These are phyloP conservation scores for Reutealis trisperma DNA, from an alignment of 345 rosid genomes.

Conservation along the genomic window DNA sequence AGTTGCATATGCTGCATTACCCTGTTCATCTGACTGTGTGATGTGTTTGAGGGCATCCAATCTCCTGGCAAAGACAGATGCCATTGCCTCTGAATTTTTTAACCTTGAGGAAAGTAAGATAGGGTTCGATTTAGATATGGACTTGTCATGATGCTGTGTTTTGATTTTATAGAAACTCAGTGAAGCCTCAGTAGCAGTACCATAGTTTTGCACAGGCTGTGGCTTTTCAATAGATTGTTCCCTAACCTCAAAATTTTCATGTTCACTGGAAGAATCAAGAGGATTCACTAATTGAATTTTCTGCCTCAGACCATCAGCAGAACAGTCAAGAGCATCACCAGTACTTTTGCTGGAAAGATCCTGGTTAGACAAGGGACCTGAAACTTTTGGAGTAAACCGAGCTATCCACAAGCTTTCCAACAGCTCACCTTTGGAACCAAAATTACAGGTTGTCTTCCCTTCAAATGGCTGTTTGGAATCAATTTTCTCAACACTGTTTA, in stretches of 20 bases:
- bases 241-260: constrained; percentile 21
- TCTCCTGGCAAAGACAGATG: constrained; percentile 67
- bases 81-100: constrained; percentile 60
- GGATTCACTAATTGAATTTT: constrained; percentile 21
- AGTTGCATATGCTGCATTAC: constrained; percentile 31
- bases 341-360: constrained; percentile 19
- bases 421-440: constrained; percentile 44
- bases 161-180: constrained; percentile 32
- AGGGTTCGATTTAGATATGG: constrained; percentile 25
- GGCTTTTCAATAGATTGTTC: constrained; percentile 23
- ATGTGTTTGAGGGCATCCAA: constrained; percentile 71
- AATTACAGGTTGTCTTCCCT: constrained; percentile 32
- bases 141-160: constrained; percentile 35
- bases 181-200: constrained; percentile 31
- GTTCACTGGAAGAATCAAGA: constrained; percentile 18
- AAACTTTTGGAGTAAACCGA: constrained; percentile 56
- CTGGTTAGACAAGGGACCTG: constrained; percentile 27
- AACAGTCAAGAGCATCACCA: constrained; percentile 28
- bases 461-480: constrained; percentile 35
- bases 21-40: constrained; percentile 35
- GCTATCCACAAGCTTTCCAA: constrained; percentile 73
- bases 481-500: constrained; percentile 21
- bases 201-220: constrained; percentile 14
- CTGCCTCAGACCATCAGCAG: constrained; percentile 28
- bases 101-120: constrained; percentile 38